Percentiles rank a stretch among this genome's conserved stretches.
Evolutionary conservation across 78 protist species (phyloP).

Genomic region (Cyanophora paradoxa): DNA sequence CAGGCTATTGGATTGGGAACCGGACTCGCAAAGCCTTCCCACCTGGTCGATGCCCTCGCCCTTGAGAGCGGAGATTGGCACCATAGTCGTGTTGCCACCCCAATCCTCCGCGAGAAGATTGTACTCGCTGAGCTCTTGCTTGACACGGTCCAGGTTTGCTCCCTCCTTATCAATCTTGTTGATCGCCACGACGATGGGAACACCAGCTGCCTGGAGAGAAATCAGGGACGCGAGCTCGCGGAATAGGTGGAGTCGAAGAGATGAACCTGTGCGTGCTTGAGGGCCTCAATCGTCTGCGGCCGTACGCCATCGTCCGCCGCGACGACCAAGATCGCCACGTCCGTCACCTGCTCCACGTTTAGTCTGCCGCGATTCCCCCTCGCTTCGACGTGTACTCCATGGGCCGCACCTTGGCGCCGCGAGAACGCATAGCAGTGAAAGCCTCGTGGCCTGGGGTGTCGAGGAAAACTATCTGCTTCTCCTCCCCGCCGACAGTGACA

Average conservation of each 20-base stretch:
- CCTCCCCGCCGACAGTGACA: neutral
- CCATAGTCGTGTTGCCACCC: too few relatives aligned
- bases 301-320: slow-evolving; percentile 80
- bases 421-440: neutral
- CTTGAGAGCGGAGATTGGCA: neutral
- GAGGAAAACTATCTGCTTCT: slow-evolving; percentile 57
- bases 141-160: slow-evolving; percentile 17
- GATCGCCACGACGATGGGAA: slow-evolving; percentile 77
- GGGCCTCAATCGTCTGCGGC: slow-evolving; percentile 76
- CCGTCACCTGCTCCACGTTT: slow-evolving; percentile 81
- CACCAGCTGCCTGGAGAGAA: neutral
- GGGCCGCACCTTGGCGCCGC: neutral
- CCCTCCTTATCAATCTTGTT: slow-evolving; percentile 73
- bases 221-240: neutral
- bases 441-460: slow-evolving; percentile 91
- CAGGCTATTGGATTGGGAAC: too few relatives aligned
- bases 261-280: slow-evolving; percentile 37
- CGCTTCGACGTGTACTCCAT: slow-evolving; percentile 76
- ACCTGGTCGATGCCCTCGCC: neutral
- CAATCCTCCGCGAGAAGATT: too few relatives aligned
- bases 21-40: too few relatives aligned
- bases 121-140: too few relatives aligned
- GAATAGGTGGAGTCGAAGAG: neutral
- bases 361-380: too few relatives aligned
- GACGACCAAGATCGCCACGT: slow-evolving; percentile 76